These are phyloP conservation scores for Paracoccidioides lutzii DNA, from an alignment of 2,329 filamentous ascomycete species.

Conservation along the genomic window DNA sequence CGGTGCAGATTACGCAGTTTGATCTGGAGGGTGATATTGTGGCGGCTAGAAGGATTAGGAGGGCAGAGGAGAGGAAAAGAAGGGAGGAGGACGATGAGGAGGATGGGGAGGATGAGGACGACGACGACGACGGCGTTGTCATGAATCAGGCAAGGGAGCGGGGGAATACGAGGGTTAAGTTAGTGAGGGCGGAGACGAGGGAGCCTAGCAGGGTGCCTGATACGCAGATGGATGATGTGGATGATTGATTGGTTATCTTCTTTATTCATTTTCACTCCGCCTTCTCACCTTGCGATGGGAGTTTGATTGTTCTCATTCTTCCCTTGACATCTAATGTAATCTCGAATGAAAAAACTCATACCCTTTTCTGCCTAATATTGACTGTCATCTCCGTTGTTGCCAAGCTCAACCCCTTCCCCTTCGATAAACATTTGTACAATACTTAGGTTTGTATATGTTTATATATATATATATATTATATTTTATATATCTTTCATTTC, in stretches of 20 bases:
- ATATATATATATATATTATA: too few relatives aligned
- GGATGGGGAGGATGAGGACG: constrained; percentile 18
- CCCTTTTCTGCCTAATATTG: too few relatives aligned
- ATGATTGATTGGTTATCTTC: not conserved
- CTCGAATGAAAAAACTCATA: too few relatives aligned
- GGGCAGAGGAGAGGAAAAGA: constrained; percentile 15
- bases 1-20: constrained; percentile 21
- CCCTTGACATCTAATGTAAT: too few relatives aligned
- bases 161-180: not conserved
- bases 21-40: constrained; percentile 31
- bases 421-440: too few relatives aligned
- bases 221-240: constrained; percentile 5
- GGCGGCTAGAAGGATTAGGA: constrained; percentile 26
- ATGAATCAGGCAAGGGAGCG: not conserved
- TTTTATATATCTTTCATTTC: too few relatives aligned
- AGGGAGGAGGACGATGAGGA: constrained; percentile 21
- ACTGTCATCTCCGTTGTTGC: too few relatives aligned
- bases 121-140: constrained; percentile 15
- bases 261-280: not conserved
- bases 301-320: too few relatives aligned
- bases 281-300: not conserved
- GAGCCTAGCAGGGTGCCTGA: constrained; percentile 4
- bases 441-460: too few relatives aligned
- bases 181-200: not conserved
- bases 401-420: too few relatives aligned